Base-by-base conservation (phyloP, 2,329 filamentous ascomycete genomes). In the Paraconiothyrium sp. region DNA sequence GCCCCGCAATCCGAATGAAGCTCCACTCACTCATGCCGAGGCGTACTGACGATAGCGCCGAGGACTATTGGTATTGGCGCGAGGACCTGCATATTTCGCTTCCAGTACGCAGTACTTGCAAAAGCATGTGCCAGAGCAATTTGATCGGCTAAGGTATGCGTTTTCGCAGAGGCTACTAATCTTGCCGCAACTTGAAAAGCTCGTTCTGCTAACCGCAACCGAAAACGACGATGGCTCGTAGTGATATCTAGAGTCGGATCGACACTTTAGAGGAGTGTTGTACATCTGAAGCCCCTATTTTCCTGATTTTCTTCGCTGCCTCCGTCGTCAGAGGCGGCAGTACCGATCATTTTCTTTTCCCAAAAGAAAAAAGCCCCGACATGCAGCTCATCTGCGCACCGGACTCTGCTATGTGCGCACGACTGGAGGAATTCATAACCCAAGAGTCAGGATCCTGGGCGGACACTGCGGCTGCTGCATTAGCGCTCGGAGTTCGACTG, bases 401-500 rank as follows among this genome's bases (percentile, higher is more conserved):
- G 49, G 35, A 37, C 32, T 20, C 34, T 39, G 13, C n/a, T 13
- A 39, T n/a, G n/a, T 52, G 22, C 20, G 16, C 32, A 14, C 5
- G 34, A 41, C 49, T 27, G 13, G 49, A 24, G 22, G 35, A 4
- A 22, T n/a, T 39, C 13, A 27, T 20, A 13, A n/a, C 22, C 22
- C 49, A 39, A 52, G 51, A 54, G 27, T 41, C 30, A 46, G 52
- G 52, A 55, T 44, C 51, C 51, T 54, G 39, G 37, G 13, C 20
- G 16, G 10, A 24, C 14, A 11, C 49, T 52, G 51, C 24, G 27
- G 9, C 24, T 43, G 39, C 8, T 55, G 52, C 52, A 47, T 55
- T 55, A 47, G 52, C 52, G 52, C 24, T 32, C 52, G 52, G 52
- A 55, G 52, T 55, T 55, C 52, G 27, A 47, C 2, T 22, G 41